phyloP scores from a whole-genome alignment of 1,139 yeast species.

The Blastobotrys niveus region DNA sequence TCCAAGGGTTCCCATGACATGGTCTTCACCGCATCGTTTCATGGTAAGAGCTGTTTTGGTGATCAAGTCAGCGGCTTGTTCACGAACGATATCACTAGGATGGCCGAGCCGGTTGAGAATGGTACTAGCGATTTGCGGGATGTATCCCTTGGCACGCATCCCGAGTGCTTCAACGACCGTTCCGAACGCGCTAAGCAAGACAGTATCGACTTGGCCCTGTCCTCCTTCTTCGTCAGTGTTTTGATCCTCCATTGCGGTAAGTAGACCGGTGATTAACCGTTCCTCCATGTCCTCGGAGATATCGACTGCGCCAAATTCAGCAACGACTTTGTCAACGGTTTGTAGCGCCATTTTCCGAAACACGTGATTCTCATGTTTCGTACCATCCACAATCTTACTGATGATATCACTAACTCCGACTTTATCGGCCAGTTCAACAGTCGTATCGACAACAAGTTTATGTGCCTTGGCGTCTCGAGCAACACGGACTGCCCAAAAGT shows the following conservation, averaged over 20 bases:
- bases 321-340: slow-evolving; percentile 50
- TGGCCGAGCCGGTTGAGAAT: slow-evolving; percentile 70
- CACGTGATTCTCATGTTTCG: slow-evolving; percentile 81
- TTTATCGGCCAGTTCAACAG: slow-evolving; percentile 58
- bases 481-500: slow-evolving; percentile 61
- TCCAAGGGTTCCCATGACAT: slow-evolving; percentile 59
- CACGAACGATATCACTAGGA: slow-evolving; percentile 66
- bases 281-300: slow-evolving; percentile 57
- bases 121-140: slow-evolving; percentile 69
- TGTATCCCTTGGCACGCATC: slow-evolving; percentile 63
- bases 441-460: slow-evolving; percentile 65
- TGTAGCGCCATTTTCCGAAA: slow-evolving; percentile 76
- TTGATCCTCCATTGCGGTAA: slow-evolving; percentile 84
- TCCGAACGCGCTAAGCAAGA: slow-evolving; percentile 61
- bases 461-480: slow-evolving; percentile 48
- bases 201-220: slow-evolving; percentile 51
- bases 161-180: slow-evolving; percentile 64
- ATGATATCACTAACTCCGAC: slow-evolving; percentile 62
- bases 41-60: slow-evolving; percentile 62
- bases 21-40: slow-evolving; percentile 59
- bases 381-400: slow-evolving; percentile 49
- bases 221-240: slow-evolving; percentile 80
- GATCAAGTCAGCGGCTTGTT: slow-evolving; percentile 81
- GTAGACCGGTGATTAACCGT: slow-evolving; percentile 69
- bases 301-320: slow-evolving; percentile 45